A percentile compares a stretch with the other conserved stretches of the same genome.
These are phyloP conservation scores for Phialophora chinensis DNA, from an alignment of 2,329 filamentous ascomycete genomes.

Conservation along the genomic window DNA sequence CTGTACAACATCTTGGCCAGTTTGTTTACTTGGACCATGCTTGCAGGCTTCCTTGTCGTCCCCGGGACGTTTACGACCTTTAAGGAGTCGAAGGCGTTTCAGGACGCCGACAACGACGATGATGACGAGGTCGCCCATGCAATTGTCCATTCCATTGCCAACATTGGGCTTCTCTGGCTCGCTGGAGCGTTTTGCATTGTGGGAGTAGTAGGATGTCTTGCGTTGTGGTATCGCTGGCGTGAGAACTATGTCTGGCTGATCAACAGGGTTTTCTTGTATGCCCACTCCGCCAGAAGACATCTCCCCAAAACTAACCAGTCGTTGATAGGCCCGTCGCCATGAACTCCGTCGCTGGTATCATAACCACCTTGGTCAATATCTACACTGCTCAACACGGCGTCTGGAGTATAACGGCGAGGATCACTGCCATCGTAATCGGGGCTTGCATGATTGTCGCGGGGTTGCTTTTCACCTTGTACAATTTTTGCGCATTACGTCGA, in stretches of 20 bases:
- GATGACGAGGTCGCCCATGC: constrained; percentile 41
- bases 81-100: constrained; percentile 43
- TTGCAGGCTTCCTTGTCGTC: constrained; percentile 60
- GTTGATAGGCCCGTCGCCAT: constrained; percentile 44
- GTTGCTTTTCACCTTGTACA: constrained; percentile 46
- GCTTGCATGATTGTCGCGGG: constrained; percentile 36
- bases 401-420: constrained; percentile 44
- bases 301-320: constrained; percentile 19
- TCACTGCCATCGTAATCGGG: constrained; percentile 41
- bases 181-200: constrained; percentile 53
- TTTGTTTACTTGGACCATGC: constrained; percentile 57
- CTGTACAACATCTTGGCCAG: constrained; percentile 54
- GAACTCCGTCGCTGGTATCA: constrained; percentile 58
- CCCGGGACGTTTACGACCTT: constrained; percentile 59
- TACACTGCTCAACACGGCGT: constrained; percentile 46
- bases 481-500: constrained; percentile 45
- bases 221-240: constrained; percentile 54
- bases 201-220: constrained; percentile 50
- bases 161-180: constrained; percentile 53
- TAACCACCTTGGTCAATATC: constrained; percentile 58
- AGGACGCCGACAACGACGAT: constrained; percentile 39
- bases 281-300: neutral
- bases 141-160: constrained; percentile 44
- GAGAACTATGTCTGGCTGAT: constrained; percentile 62
- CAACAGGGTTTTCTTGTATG: constrained; percentile 57